phyloP scores from a whole-genome alignment of 768 basidiomycete species.

The Mycena indigotica region DNA sequence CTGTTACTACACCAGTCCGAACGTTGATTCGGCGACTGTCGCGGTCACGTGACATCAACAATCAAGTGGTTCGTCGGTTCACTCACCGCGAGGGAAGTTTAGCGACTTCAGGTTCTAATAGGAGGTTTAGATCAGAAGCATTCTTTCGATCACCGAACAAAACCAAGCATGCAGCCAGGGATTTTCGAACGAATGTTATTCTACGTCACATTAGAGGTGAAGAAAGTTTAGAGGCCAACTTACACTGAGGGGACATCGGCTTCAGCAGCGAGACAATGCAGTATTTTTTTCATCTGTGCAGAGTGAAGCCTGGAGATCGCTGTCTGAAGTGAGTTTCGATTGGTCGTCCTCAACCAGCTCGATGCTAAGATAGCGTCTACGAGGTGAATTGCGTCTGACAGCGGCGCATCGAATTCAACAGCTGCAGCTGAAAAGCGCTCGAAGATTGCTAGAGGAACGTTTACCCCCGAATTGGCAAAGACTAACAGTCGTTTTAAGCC shows the following conservation, averaged over 20 bases:
- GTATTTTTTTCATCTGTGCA: constrained; percentile 43
- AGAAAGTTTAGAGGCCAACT: too few relatives aligned
- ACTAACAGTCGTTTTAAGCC: constrained; percentile 62
- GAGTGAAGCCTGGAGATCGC: constrained; percentile 52
- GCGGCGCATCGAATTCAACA: constrained; percentile 36
- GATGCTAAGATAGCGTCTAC: constrained; percentile 56
- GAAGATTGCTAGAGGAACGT: constrained; percentile 57
- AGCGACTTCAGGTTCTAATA: constrained; percentile 49
- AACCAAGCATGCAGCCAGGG: constrained; percentile 60
- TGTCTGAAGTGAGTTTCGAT: constrained; percentile 59
- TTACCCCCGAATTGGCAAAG: constrained; percentile 65
- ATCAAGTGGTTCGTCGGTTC: neutral
- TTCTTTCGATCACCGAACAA: constrained; percentile 62
- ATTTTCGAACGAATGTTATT: constrained; percentile 59
- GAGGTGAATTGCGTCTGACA: constrained; percentile 52
- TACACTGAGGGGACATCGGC: constrained; percentile 40
- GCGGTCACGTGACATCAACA: neutral
- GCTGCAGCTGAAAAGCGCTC: constrained; percentile 48
- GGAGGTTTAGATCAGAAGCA: constrained; percentile 47
- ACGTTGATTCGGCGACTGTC: constrained; percentile 51
- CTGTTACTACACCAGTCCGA: constrained; percentile 45
- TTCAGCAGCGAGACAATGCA: constrained; percentile 36
- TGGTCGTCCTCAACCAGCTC: constrained; percentile 62
- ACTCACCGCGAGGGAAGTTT: constrained; percentile 61
- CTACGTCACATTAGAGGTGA: too few relatives aligned